These are phyloP conservation scores for Russula virescens DNA, from an alignment of 768 basidiomycete genomes.

Conservation along the genomic window DNA sequence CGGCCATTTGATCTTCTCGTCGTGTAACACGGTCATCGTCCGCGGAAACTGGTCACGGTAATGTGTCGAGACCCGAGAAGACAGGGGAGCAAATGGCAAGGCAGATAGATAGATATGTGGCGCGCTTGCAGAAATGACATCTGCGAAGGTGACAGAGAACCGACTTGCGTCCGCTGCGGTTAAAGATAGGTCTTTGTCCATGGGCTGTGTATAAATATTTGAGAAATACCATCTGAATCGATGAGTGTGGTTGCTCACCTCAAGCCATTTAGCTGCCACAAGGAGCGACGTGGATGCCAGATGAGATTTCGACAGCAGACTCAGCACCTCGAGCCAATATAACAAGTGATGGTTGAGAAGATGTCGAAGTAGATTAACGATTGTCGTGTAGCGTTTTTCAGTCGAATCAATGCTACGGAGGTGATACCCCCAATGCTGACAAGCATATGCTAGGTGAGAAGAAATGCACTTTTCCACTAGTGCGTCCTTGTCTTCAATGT, in stretches of 20 bases:
- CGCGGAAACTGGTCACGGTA: conserved; percentile 15
- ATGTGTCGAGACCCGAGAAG: conserved; percentile 12
- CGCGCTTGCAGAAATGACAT: conserved; percentile 11
- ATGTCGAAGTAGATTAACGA: conserved; percentile 21
- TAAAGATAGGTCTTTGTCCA: conserved; percentile 12
- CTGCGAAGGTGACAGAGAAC: conserved; percentile 17
- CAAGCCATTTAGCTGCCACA: conserved; percentile 18
- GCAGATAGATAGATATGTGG: conserved; percentile 22
- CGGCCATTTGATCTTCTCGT: conserved; percentile 21
- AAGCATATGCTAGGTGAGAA: conserved; percentile 33
- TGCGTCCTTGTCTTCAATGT: conserved; percentile 24
- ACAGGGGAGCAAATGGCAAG: conserved; percentile 14
- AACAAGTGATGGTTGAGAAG: conserved; percentile 30
- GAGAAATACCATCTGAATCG: conserved; percentile 24
- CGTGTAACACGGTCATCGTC: conserved; percentile 1
- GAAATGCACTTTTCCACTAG: conserved; percentile 29
- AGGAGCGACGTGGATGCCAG: conserved; percentile 23
- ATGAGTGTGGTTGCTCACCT: background rate
- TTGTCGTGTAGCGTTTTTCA: conserved; percentile 15
- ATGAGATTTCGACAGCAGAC: conserved; percentile 20
- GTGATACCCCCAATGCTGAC: conserved; percentile 36
- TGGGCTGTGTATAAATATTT: conserved; percentile 30
- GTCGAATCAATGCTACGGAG: conserved; percentile 8
- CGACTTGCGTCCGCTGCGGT: conserved; percentile 17
- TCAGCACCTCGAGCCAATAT: conserved; percentile 39